Conservation (phyloP, 169 alveolate species). For the Plasmodium gonderi region DNA sequence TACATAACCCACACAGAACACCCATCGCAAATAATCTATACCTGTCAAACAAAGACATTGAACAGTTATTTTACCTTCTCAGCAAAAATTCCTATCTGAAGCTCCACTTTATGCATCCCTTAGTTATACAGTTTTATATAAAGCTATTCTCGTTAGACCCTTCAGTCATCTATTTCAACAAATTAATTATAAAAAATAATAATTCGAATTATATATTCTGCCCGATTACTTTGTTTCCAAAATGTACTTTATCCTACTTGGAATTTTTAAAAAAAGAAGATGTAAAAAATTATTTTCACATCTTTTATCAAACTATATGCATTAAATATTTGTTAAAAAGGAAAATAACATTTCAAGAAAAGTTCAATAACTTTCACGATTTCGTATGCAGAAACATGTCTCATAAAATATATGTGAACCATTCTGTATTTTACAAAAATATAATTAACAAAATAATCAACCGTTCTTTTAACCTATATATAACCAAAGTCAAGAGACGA, state of each 20-base stretch:
- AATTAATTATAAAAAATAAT: conserved; percentile 32
- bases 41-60: conserved; percentile 49
- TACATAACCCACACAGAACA: neutral
- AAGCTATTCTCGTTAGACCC: neutral
- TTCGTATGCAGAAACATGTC: neutral
- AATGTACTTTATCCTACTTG: neutral
- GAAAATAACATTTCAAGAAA: neutral
- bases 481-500: conserved; percentile 7
- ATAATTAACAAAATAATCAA: conserved; percentile 36
- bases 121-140: conserved; percentile 33
- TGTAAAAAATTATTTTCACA: conserved; percentile 20
- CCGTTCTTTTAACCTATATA: conserved; percentile 25
- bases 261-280: conserved; percentile 22
- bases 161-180: conserved; percentile 7
- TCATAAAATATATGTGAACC: conserved; percentile 6
- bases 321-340: conserved; percentile 62
- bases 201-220: neutral
- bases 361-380: neutral
- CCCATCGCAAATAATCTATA: neutral
- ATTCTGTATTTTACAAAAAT: conserved; percentile 32
- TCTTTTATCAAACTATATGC: conserved; percentile 42
- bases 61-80: conserved; percentile 46
- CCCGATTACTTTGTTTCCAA: conserved; percentile 15
- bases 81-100: conserved; percentile 17
- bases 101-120: conserved; percentile 20